phyloP scores from a whole-genome alignment of 179 eudicot genomes.

The Actinidia arguta region DNA sequence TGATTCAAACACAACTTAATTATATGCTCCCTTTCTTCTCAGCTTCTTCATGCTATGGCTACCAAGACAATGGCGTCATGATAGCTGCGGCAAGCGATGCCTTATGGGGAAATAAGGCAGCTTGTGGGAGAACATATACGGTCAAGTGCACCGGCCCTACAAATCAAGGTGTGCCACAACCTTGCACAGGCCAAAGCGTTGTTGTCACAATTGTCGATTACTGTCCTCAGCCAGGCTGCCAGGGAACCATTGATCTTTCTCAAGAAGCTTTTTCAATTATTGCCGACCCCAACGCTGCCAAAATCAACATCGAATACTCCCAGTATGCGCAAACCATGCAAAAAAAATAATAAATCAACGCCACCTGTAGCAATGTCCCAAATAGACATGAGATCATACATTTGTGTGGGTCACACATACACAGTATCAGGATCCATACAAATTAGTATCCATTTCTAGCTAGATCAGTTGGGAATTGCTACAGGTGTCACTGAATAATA shows the following conservation, averaged over 20 bases:
- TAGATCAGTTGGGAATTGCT: too few relatives aligned
- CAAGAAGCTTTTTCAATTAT: conserved; percentile 35
- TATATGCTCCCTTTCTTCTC: not conserved
- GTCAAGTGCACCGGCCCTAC: conserved; percentile 20
- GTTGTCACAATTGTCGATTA: conserved; percentile 44
- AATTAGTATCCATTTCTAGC: too few relatives aligned
- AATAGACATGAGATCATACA: not conserved
- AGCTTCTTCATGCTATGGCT: conserved; percentile 27
- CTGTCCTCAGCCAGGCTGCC: conserved; percentile 39
- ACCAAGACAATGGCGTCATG: conserved; percentile 15
- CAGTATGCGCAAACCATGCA: not conserved
- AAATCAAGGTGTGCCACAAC: conserved; percentile 27
- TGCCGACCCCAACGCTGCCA: conserved; percentile 33
- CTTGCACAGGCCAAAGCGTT: conserved; percentile 33
- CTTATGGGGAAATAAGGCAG: conserved; percentile 15
- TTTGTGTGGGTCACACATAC: too few relatives aligned
- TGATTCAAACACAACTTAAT: not conserved
- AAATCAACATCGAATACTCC: conserved; percentile 22
- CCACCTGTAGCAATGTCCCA: not conserved
- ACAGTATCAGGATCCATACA: too few relatives aligned
- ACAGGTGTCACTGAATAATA: not conserved
- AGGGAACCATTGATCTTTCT: conserved; percentile 28
- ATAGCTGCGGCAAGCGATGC: conserved; percentile 20
- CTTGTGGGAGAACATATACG: conserved; percentile 22
- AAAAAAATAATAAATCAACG: not conserved